Evolutionary conservation across 495 filamentous ascomycete species (phyloP), one percentile per base, ranked within the genome.

Genomic region (Xylaria curta): DNA sequence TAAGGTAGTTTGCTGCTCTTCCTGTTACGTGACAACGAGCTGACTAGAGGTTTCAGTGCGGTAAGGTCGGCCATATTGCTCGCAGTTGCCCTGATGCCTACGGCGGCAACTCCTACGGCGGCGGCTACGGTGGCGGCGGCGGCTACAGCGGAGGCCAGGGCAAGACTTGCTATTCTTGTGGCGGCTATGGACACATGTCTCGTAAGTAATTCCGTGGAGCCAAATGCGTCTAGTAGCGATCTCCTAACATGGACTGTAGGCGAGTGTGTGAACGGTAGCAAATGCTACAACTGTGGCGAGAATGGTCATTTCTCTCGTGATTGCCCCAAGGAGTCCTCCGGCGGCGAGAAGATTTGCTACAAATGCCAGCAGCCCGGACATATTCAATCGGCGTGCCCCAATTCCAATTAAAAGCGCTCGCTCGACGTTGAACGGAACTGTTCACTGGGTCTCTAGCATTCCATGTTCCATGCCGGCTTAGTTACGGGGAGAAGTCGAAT

Each of bases 241-340:
- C 10, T 71, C 60, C 75, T 78, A 75, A 78, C 66, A 12, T 10
- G 26, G 46, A 36, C 19, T 51, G 15, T 66, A 87, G 85, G 87
- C 75, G 96, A 98, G 83, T 99, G 96, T 85, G 97, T 97, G 60
- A 96, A 98, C 78, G 96, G 96, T 68, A 94, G 95, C 87, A 98
- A 98, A 88, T 99, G 96, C 90, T 99, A 99, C 91, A 98, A 98
- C 89, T 99, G 96, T 80, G 96, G 96, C 71, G 93, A 97, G 82
- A 91, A 94, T 64, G 96, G 96, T 72, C 96, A 98, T 83, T 88
- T 98, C 75, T 95, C 92, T 71, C 93, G 96, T 68, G 96, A 99
- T 79, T 99, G 96, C 88, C 93, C 94, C 67, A 92, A 94, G 75
- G 95, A 97, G 82, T 90, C 91, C 61, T 88, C 89, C 71, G 80